phyloP scores from a whole-genome alignment of 2,329 filamentous ascomycete species.

The Alternaria incomplexa region DNA sequence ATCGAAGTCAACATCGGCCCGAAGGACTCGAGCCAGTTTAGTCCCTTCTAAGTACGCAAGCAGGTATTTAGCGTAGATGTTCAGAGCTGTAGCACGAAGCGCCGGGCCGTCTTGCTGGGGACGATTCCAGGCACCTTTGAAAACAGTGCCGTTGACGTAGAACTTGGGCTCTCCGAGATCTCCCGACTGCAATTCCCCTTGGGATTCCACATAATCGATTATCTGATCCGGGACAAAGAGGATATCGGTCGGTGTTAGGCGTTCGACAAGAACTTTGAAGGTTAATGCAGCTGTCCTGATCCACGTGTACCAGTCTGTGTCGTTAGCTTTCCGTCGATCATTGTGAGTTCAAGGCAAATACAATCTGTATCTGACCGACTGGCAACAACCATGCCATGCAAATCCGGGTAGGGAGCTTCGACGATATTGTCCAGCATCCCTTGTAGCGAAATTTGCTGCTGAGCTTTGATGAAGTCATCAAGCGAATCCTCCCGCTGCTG shows the following conservation, averaged over 20 bases:
- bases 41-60: too few relatives aligned
- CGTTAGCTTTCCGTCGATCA: neutral
- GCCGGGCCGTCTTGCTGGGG: neutral
- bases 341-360: fast-evolving
- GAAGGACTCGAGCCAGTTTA: too few relatives aligned
- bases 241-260: too few relatives aligned
- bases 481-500: neutral
- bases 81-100: neutral
- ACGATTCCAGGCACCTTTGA: fast-evolving
- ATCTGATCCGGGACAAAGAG: too few relatives aligned
- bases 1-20: too few relatives aligned
- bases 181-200: too few relatives aligned
- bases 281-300: neutral
- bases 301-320: neutral
- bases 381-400: neutral
- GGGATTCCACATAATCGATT: too few relatives aligned
- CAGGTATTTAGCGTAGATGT: fast-evolving
- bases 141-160: too few relatives aligned
- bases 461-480: neutral
- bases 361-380: neutral
- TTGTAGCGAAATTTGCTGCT: fast-evolving
- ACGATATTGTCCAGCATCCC: neutral
- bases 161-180: too few relatives aligned
- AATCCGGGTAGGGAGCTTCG: too few relatives aligned
- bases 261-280: neutral